These are phyloP conservation scores for Leishmania turanica DNA, from an alignment of 208 protist species.

Conservation along the genomic window DNA sequence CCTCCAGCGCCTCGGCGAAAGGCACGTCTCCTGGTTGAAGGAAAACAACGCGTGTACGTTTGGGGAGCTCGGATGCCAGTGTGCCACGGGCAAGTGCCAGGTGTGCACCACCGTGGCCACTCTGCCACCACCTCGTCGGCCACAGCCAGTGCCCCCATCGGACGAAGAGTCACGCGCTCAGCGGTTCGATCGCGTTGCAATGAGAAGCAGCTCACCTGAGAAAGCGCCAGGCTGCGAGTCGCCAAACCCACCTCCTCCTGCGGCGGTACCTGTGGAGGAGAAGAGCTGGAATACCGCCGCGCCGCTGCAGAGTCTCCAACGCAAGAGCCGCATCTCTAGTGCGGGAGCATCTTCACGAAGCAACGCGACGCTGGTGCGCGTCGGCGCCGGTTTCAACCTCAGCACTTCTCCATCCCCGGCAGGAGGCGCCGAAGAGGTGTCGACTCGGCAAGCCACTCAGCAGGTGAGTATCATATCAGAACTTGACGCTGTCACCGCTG, in stretches of 20 bases:
- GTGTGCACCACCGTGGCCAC: background rate
- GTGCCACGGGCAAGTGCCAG: background rate
- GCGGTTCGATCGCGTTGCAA: background rate
- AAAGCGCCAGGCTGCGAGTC: background rate
- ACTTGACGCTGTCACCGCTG: background rate
- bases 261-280: background rate
- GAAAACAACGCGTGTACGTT: conserved; percentile 27
- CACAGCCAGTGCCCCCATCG: background rate
- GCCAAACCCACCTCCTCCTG: background rate
- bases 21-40: background rate
- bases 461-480: background rate
- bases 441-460: background rate
- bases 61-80: conserved; percentile 21
- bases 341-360: background rate
- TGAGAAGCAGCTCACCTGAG: background rate
- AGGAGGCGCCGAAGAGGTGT: background rate
- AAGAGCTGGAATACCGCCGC: background rate
- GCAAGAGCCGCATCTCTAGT: background rate
- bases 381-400: background rate
- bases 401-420: background rate
- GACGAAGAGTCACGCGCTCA: background rate
- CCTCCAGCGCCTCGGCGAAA: conserved; percentile 9
- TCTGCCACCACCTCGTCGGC: background rate
- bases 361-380: background rate
- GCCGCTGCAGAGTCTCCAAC: background rate